A percentile compares a stretch with the other conserved stretches of the same genome.
These are phyloP conservation scores for Ceratocystis eucalypticola DNA, from an alignment of 2,329 filamentous ascomycete genomes.

Conservation along the genomic window DNA sequence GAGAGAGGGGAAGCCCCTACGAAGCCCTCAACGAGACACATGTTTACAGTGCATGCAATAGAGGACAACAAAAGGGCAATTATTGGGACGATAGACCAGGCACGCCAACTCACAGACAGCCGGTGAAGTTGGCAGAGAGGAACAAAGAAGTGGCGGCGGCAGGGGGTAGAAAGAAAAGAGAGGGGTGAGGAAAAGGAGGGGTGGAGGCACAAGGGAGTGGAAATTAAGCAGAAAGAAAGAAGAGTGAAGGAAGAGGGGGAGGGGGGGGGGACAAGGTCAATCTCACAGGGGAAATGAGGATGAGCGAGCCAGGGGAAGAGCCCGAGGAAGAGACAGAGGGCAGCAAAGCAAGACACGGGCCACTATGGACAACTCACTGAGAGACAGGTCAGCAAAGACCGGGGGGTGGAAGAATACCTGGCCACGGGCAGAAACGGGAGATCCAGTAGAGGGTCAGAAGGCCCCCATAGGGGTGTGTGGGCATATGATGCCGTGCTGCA, in stretches of 20 bases:
- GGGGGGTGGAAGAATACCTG: neutral
- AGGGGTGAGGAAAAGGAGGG: neutral
- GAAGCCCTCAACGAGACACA: no score
- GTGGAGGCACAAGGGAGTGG: neutral
- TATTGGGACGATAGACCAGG: neutral
- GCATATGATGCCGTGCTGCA: neutral
- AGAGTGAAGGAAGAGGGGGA: neutral
- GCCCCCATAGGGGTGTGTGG: neutral
- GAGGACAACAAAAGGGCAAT: neutral
- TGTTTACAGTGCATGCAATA: no score
- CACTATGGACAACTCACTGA: neutral
- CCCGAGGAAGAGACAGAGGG: slow-evolving; percentile 2
- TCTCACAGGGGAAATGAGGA: slow-evolving; percentile 17
- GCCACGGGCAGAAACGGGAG: neutral
- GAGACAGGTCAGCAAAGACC: neutral
- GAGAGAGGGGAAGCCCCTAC: no score
- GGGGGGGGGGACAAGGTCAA: slow-evolving; percentile 3
- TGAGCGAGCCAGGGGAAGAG: slow-evolving; percentile 12
- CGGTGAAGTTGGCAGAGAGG: slow-evolving; percentile 9
- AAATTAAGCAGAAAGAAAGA: neutral
- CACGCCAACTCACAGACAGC: neutral
- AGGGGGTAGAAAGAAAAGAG: neutral
- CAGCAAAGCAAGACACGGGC: neutral
- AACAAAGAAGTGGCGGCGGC: slow-evolving; percentile 9
- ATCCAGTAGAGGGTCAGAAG: neutral